Conservation (phyloP, 202 grass and related monocot species). For the Panicum virgatum region DNA sequence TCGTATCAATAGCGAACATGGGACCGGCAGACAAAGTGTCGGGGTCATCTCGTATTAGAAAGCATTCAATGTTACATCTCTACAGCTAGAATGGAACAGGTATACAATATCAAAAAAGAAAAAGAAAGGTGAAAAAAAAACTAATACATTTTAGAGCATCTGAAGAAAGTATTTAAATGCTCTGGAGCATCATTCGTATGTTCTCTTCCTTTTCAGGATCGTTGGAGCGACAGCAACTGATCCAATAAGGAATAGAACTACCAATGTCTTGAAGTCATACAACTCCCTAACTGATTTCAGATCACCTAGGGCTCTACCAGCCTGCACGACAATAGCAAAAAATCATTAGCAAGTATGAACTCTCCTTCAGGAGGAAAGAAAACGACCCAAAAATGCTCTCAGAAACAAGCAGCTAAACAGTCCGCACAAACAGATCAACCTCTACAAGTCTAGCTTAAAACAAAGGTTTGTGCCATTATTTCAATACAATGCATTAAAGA, state of each 20-base stretch:
- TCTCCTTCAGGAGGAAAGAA: neutral
- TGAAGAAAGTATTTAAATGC: conserved; percentile 27
- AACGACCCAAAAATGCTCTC: neutral
- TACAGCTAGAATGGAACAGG: conserved; percentile 45
- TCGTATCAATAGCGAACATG: neutral
- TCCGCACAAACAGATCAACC: neutral
- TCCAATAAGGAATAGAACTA: conserved; percentile 90
- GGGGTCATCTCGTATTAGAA: conserved; percentile 33
- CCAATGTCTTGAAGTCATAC: conserved; percentile 94
- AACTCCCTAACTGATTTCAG: conserved; percentile 85
- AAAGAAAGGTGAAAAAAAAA: neutral
- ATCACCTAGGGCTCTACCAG: conserved; percentile 86
- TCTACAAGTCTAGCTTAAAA: neutral
- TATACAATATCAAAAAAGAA: conserved; percentile 49
- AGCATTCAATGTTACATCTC: conserved; percentile 53
- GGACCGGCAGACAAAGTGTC: conserved; percentile 6
- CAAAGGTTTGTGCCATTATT: neutral
- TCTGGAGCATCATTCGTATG: conserved; percentile 57
- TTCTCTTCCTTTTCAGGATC: conserved; percentile 90
- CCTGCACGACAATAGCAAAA: conserved; percentile 44
- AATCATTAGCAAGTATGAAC: conserved; percentile 19
- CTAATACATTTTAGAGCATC: conserved; percentile 40
- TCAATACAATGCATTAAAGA: neutral
- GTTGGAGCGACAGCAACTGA: conserved; percentile 72
- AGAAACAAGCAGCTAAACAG: neutral